Evolutionary conservation across 2,329 filamentous ascomycete species (phyloP).

Genomic region (Elsinoe necatrix): DNA sequence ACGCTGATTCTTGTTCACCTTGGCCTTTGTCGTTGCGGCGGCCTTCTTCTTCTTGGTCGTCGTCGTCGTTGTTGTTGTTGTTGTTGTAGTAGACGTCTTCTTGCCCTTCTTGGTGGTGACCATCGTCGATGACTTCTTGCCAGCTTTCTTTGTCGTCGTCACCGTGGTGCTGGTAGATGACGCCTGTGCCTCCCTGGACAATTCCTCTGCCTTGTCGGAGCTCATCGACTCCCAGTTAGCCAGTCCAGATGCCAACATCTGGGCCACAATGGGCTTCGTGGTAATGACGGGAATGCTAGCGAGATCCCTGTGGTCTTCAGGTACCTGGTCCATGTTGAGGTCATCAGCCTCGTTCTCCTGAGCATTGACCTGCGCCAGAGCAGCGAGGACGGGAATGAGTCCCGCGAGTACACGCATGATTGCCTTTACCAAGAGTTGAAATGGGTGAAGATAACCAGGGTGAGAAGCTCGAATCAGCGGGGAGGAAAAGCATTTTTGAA

Average conservation of each 20-base stretch:
- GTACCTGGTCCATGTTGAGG: conserved; percentile 1
- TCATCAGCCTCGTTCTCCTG: neutral
- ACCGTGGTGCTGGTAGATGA: neutral
- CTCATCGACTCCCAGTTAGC: conserved; percentile 2
- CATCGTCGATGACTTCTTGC: neutral
- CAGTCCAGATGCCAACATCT: neutral
- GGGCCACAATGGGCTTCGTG: neutral
- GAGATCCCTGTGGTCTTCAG: neutral
- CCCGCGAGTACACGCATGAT: conserved; percentile 14
- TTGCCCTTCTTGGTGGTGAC: neutral
- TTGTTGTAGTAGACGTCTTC: neutral
- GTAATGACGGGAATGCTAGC: neutral
- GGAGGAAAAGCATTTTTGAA: conserved; percentile 14
- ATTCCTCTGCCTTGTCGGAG: neutral
- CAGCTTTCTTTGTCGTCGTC: neutral
- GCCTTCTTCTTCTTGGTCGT: conserved; percentile 11
- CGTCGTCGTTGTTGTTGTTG: conserved; percentile 2
- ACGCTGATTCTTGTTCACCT: neutral
- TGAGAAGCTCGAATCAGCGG: conserved; percentile 5
- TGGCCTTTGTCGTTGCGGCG: neutral
- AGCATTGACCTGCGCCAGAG: conserved; percentile 9
- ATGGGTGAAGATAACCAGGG: conserved; percentile 10
- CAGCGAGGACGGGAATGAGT: conserved; percentile 7
- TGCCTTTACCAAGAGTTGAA: conserved; percentile 10
- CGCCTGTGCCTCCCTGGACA: neutral